phyloP scores from a whole-genome alignment of 176 grass and related monocot species.

The Oryza glumipatula region DNA sequence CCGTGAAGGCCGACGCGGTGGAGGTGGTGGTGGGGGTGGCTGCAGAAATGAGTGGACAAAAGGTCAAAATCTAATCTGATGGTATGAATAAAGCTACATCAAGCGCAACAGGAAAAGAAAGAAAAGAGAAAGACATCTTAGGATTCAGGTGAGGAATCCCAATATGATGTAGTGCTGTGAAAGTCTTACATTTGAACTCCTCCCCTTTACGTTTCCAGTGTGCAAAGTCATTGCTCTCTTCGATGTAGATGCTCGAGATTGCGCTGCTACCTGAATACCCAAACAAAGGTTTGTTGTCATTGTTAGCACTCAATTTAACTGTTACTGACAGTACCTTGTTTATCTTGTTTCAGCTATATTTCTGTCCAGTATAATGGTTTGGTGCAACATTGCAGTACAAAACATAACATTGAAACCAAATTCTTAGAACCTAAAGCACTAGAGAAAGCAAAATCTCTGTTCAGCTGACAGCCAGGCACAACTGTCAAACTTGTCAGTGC shows the following conservation, averaged over 20 bases:
- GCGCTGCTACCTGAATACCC: constrained; percentile 46
- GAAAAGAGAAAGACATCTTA: background rate
- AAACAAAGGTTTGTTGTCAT: constrained; percentile 39
- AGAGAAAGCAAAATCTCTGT: constrained; percentile 17
- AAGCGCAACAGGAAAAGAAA: background rate
- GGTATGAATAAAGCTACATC: background rate
- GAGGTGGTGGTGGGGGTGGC: constrained; percentile 52
- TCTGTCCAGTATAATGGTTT: background rate
- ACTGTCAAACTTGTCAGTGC: background rate
- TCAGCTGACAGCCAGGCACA: background rate
- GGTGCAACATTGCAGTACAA: constrained; percentile 2
- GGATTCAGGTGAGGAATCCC: background rate
- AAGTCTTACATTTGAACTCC: constrained; percentile 57
- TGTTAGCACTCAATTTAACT: constrained; percentile 22
- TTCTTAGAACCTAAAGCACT: background rate
- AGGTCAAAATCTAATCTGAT: constrained; percentile 43
- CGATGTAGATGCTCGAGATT: constrained; percentile 41
- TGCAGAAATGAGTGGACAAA: constrained; percentile 34
- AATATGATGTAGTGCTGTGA: constrained; percentile 15
- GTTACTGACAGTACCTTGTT: constrained; percentile 12
- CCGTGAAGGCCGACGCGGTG: constrained; percentile 31
- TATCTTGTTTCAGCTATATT: constrained; percentile 24
- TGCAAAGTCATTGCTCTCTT: constrained; percentile 54
- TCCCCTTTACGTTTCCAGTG: constrained; percentile 38
- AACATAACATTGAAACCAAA: constrained; percentile 8